Evolutionary conservation across 345 rosid genomes (phyloP), one percentile per base, ranked within the genome.

Genomic region (Erysimum cheiranthoides): DNA sequence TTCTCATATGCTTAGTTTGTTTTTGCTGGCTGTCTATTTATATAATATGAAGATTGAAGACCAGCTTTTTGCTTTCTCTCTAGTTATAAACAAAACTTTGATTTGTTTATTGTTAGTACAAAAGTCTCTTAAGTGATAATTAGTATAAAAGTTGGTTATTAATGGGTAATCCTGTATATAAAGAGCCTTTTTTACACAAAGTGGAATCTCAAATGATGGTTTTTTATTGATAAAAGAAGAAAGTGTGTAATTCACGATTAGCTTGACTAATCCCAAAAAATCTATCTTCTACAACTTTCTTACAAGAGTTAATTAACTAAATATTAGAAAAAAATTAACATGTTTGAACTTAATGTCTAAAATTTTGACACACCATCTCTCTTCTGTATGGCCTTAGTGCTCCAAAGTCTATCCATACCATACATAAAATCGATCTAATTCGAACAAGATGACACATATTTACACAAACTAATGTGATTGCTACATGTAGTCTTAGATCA

Each of bases 51-150:
- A 34, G 34, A 47, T 18, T 25, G 14, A 17, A 50, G 34, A 59
- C 35, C 21, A 13, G 17, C 30, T 10, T 49, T 49, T 49, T 50
- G 2, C 30, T 35, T 31, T 60, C n/a, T 39, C 31, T 59, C 18
- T 67, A 59, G 39, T 59, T 49, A 40, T 50, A 30, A 4, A 53
- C 28, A 31, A 50, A 68, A 31, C 8, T 32, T 71, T 60, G 62
- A 50, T 59, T 67, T 75, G 67, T 75, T 67, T 68, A 50, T 52
- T 59, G 30, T 30, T 18, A 14, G 14, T 39, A 39, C 68, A 59
- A 60, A 75, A 75, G 73, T 75, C 74, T 50, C 4, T n/a, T n/a
- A 10, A 61, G 62, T 68, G 74, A 75, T 75, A 75, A 61, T 68
- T 68, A 51, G 54, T 56, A 68, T 39, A 59, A 75, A 75, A 50